A percentile compares a stretch with the other conserved stretches of the same genome.
Conservation (phyloP, 2,329 filamentous ascomycete genomes). For the Pseudocercospora vitis region DNA sequence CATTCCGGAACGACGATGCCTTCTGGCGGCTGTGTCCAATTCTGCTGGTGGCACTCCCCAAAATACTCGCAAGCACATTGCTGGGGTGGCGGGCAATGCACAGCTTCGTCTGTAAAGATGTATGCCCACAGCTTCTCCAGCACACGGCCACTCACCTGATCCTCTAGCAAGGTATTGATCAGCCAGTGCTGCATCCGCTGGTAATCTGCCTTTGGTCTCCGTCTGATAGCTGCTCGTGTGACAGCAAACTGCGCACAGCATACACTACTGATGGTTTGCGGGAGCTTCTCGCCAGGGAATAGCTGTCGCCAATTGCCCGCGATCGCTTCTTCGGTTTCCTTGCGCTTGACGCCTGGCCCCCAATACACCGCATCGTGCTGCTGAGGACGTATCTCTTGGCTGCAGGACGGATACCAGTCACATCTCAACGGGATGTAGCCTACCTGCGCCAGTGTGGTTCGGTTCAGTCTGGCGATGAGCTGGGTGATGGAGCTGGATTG, state of each 20-base stretch:
- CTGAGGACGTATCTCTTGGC: conserved; percentile 27
- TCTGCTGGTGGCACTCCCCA: conserved; percentile 21
- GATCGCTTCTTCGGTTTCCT: conserved; percentile 22
- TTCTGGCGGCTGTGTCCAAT: conserved; percentile 19
- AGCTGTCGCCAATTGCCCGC: conserved; percentile 17
- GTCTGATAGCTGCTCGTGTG: conserved; percentile 33
- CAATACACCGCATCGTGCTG: conserved; percentile 30
- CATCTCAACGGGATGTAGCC: conserved; percentile 35
- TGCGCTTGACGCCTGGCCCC: conserved; percentile 29
- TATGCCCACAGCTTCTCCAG: conserved; percentile 61
- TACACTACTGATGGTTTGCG: conserved; percentile 34
- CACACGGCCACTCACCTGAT: conserved; percentile 54
- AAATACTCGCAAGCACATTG: conserved; percentile 29
- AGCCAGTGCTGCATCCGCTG: conserved; percentile 51
- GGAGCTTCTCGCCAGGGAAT: conserved; percentile 37
- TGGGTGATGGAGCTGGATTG: conserved; percentile 28
- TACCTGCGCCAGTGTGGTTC: conserved; percentile 24
- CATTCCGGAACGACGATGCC: conserved; percentile 24
- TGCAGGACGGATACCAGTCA: conserved; percentile 28
- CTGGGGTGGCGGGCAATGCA: conserved; percentile 27
- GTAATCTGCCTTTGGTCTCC: conserved; percentile 35
- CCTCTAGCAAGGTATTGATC: conserved; percentile 46
- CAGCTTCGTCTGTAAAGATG: conserved; percentile 39
- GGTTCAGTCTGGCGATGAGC: conserved; percentile 28
- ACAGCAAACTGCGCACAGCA: conserved; percentile 41